These are phyloP conservation scores for Tetradesmus lagerheimii DNA, from an alignment of 139 green algal genomes.

Conservation along the genomic window DNA sequence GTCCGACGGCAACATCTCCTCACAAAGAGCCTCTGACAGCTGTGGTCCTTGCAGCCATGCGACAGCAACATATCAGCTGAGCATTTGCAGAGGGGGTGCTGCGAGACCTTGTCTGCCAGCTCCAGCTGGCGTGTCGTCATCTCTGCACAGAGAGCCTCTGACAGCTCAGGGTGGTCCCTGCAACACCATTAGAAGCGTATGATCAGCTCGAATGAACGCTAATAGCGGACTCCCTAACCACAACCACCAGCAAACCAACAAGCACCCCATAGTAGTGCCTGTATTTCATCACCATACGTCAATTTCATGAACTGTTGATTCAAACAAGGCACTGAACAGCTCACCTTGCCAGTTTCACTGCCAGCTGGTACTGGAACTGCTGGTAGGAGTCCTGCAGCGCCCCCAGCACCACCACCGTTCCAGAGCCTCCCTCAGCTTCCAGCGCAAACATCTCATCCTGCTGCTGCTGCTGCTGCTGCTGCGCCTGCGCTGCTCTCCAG, in stretches of 20 bases:
- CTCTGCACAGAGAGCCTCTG: slow-evolving; percentile 86
- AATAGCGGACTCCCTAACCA: too few relatives aligned
- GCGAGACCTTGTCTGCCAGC: slow-evolving; percentile 52
- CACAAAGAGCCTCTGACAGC: background rate
- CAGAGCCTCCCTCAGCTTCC: slow-evolving; percentile 19
- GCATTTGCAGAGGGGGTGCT: slow-evolving; percentile 61
- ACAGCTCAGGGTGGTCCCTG: slow-evolving; percentile 86
- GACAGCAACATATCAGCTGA: too few relatives aligned
- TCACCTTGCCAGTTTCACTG: slow-evolving; percentile 67
- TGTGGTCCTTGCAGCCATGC: too few relatives aligned
- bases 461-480: background rate
- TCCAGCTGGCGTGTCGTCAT: slow-evolving; percentile 68
- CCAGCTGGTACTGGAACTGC: slow-evolving; percentile 88
- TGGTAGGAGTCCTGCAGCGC: slow-evolving; percentile 88
- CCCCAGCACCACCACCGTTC: slow-evolving; percentile 72
- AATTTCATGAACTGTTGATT: too few relatives aligned
- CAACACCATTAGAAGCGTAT: too few relatives aligned
- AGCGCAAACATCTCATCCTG: background rate
- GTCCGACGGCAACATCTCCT: too few relatives aligned
- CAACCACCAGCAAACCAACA: too few relatives aligned
- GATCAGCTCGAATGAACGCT: too few relatives aligned
- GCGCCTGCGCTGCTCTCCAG: background rate
- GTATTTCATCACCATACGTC: too few relatives aligned
- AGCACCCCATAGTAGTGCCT: too few relatives aligned
- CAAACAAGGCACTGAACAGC: background rate